These are phyloP conservation scores for Artemisia tridentata DNA, from an alignment of 129 eudicot species.

Conservation along the genomic window DNA sequence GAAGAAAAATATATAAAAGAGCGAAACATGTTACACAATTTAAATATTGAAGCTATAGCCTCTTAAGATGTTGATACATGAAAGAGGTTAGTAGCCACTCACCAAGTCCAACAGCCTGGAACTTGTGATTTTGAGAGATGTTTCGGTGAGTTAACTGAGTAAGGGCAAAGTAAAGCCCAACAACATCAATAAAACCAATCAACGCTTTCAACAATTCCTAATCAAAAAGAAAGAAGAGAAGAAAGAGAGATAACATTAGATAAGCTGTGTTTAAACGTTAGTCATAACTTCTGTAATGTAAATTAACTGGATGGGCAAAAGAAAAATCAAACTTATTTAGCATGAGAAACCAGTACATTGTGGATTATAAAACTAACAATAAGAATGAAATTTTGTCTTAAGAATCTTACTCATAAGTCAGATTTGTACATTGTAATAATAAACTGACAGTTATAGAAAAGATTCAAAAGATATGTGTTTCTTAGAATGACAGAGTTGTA, in stretches of 20 bases:
- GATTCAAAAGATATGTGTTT: not conserved
- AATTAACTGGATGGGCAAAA: not conserved
- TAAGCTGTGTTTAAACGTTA: not conserved
- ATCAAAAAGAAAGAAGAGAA: not conserved
- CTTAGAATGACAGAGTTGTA: not conserved
- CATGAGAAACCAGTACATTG: not conserved
- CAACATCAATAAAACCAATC: slow-evolving; percentile 92
- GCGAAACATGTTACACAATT: not conserved
- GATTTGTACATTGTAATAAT: not conserved
- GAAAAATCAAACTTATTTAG: not conserved
- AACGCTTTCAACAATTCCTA: slow-evolving; percentile 90
- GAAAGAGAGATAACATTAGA: slow-evolving; percentile 12
- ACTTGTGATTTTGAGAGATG: slow-evolving; percentile 95
- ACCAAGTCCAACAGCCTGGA: slow-evolving; percentile 99
- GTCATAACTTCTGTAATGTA: too few relatives aligned
- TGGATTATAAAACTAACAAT: not conserved
- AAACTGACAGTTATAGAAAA: not conserved
- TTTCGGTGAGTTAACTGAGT: slow-evolving; percentile 94
- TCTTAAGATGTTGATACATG: not conserved
- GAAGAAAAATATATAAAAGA: not conserved
- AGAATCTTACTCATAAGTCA: too few relatives aligned
- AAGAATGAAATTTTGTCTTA: not conserved
- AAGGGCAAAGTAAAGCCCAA: slow-evolving; percentile 93
- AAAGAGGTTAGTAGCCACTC: slow-evolving; percentile 31
- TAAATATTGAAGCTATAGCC: not conserved